These are phyloP conservation scores for Corylus heterophylla DNA, from an alignment of 306 rosid genomes.

Conservation along the genomic window DNA sequence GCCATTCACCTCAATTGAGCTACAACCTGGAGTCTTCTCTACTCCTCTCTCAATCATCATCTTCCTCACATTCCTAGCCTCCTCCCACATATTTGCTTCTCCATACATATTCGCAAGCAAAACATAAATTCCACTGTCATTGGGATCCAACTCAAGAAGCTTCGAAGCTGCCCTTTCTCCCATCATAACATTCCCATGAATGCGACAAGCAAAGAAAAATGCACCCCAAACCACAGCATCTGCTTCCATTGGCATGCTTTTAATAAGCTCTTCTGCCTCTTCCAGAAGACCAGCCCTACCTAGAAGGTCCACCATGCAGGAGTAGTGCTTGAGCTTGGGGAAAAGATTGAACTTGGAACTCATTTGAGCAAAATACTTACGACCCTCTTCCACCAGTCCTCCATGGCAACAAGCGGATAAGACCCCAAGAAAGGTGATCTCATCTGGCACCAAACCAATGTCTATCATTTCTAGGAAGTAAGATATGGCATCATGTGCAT, in stretches of 20 bases:
- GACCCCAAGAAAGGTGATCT: constrained; percentile 80
- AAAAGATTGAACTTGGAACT: constrained; percentile 39
- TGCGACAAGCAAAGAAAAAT: constrained; percentile 70
- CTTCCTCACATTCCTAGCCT: constrained; percentile 46
- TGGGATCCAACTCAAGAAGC: constrained; percentile 79
- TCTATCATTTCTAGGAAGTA: constrained; percentile 66
- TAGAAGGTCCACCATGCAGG: constrained; percentile 87
- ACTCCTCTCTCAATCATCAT: constrained; percentile 58
- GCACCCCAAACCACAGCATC: constrained; percentile 84
- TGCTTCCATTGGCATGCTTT: constrained; percentile 60
- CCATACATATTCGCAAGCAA: constrained; percentile 67
- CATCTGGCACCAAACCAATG: constrained; percentile 67
- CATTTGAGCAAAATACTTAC: constrained; percentile 62
- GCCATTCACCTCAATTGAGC: constrained; percentile 67
- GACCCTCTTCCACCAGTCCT: constrained; percentile 79
- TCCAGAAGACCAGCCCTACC: constrained; percentile 79
- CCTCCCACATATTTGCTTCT: constrained; percentile 69
- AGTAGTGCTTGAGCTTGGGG: constrained; percentile 67
- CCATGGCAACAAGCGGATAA: constrained; percentile 89
- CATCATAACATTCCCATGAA: constrained; percentile 54
- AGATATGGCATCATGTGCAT: constrained; percentile 52
- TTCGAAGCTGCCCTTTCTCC: constrained; percentile 71
- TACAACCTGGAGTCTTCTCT: constrained; percentile 72
- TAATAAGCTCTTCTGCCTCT: constrained; percentile 70
- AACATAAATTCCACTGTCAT: constrained; percentile 69